Evolutionary conservation across 2,329 filamentous ascomycete species (phyloP), one percentile per base, ranked within the genome.

Genomic region (Colletotrichum cereale): DNA sequence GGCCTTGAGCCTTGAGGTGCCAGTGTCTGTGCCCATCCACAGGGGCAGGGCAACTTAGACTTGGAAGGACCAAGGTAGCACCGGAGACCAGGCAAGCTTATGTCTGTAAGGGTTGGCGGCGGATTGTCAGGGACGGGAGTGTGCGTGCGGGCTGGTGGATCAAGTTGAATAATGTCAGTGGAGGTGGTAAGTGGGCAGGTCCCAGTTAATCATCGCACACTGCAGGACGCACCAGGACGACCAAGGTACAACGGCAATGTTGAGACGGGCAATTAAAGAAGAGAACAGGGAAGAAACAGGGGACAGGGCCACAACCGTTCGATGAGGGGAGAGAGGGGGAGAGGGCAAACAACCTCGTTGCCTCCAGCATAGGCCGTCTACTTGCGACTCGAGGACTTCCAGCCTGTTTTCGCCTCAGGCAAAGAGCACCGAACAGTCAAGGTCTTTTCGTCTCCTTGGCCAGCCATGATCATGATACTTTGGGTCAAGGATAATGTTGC

Each of bases 151-250:
- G 60, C 57, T 60, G 68, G 34, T 71, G 67, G 67, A 67, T 67
- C 64, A 44, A 58, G 60, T 66, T 61, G 53, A 65, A 52, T 70
- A 70, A 48, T 50, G 60, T 60, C 38, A 26, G 60, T 48, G 47
- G 69, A 57, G 60, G 34, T 61, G 66, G 53, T 44, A 57, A 66
- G 69, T 70, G 66, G 65, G 36, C 60, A 65, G 69, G 69, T 63
- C 60, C 60, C 47, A 72, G 60, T 65, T 55, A 40, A 66, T 61
- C 44, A 65, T 61, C 58, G 60, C 68, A 67, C 52, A 58, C 65
- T 31, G 16, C 40, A 34, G 36, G 38, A 68, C 60, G 26, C 36
- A 21, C 40, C 57, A 52, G 64, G 34, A 65, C 52, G 56, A 40
- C 12, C 47, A 38, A 68, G 57, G 53, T 44, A 69, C 58, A 69